These are phyloP conservation scores for Globisporangium perplexum DNA, from an alignment of 352 stramenopile genomes.

Conservation along the genomic window DNA sequence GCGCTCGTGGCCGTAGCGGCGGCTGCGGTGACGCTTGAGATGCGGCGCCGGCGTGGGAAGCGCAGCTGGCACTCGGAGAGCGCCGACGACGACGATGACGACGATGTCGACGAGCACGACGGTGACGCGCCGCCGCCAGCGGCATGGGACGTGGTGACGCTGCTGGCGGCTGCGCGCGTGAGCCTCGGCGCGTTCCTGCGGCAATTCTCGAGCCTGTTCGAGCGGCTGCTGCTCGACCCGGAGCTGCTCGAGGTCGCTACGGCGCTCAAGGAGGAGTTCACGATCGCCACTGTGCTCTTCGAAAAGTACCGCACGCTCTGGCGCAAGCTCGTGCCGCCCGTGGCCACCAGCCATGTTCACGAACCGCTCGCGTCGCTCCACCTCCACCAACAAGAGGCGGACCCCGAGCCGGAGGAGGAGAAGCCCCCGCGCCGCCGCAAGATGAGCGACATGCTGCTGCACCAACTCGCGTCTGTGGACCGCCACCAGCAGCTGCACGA, in stretches of 20 bases:
- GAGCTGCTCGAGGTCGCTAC: constrained; percentile 66
- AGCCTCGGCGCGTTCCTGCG: constrained; percentile 59
- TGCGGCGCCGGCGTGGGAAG: constrained; percentile 8
- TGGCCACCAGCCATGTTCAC: constrained; percentile 6
- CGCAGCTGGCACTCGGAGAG: background rate
- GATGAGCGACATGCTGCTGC: constrained; percentile 9
- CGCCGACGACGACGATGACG: background rate
- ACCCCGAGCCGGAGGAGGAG: constrained; percentile 20
- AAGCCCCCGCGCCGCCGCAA: constrained; percentile 14
- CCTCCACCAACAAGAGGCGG: background rate
- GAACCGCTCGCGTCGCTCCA: background rate
- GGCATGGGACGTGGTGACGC: constrained; percentile 25
- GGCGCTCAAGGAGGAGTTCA: constrained; percentile 79
- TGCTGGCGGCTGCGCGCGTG: constrained; percentile 48
- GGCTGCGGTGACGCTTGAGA: constrained; percentile 33
- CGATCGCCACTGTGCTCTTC: constrained; percentile 61
- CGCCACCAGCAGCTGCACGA: constrained; percentile 45
- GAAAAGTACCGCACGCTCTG: constrained; percentile 74
- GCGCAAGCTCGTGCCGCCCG: constrained; percentile 24
- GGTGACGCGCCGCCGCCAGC: background rate
- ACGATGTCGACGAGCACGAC: background rate
- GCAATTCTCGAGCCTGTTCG: constrained; percentile 74
- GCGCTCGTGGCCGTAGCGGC: constrained; percentile 43
- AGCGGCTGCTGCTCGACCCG: constrained; percentile 66
- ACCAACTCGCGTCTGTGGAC: constrained; percentile 4